Evolutionary conservation across 345 rosid genomes (phyloP), one percentile per base, ranked within the genome.

Genomic region (Salix caprea): DNA sequence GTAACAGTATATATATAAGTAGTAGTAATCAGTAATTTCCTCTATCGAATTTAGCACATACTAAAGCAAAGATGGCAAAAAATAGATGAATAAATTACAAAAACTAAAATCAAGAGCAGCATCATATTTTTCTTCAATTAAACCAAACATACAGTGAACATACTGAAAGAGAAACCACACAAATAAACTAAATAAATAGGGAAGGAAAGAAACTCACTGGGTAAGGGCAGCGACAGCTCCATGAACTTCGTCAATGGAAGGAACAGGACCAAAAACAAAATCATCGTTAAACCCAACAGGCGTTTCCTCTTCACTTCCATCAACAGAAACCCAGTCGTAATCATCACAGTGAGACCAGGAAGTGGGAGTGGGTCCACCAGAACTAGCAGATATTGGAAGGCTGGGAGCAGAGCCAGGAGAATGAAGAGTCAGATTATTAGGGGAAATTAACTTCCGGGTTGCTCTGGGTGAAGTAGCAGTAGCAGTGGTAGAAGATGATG

Each of bases 171-270:
- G 75, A 30, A 36, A 72, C 12, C 48, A 69, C 21, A 12, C 14
- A 26, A 24, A 3, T 37, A 19, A 73, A 73, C 14, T 32, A 23
- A 67, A 4, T 28, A 71, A 23, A 52, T 18, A 6, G 32, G 5
- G 14, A 65, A 26, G 66, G 30, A 60, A 28, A 52, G n/a, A 67
- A 56, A 3, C 91, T 80, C 77, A 94, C 99, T 83, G 84, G 32
- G 83, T 87, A 72, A 95, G 84, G 21, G 98, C 92, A 79, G 97
- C 89, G 77, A 93, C 87, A 69, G 96, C 98, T 6, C 68, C 75
- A 6, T 90, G 86, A 68, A 95, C 94, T 87, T 95, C 99, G 5
- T 87, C 93, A 21, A 77, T 11, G 23, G 94, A 90, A 69, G 98
- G 99, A 82, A 85, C 89, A 78, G 88, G 79, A 26, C 91, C 93